Percentiles rank a stretch among this genome's conserved stretches.
Evolutionary conservation across 2,329 filamentous ascomycete genomes (phyloP).

Genomic region (Setomelanomma holmii): DNA sequence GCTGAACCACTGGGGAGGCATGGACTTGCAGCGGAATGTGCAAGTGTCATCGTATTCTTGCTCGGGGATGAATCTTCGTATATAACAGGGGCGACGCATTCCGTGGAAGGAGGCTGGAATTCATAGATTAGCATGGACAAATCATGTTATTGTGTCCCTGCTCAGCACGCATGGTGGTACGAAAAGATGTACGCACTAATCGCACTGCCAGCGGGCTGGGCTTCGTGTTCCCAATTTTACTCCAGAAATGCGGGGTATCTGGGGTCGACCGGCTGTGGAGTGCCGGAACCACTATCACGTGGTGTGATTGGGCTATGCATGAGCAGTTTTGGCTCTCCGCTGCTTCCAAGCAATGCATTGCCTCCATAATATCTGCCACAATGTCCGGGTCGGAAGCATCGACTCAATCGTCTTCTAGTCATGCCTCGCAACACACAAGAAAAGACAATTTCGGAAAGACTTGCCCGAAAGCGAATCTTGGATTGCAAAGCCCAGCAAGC

Average conservation of each 20-base stretch:
- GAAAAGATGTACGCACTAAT: too few relatives aligned
- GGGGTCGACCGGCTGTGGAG: not conserved
- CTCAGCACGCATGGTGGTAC: too few relatives aligned
- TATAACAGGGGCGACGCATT: slow-evolving; percentile 14
- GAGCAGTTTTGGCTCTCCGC: not conserved
- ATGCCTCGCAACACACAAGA: not conserved
- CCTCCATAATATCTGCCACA: not conserved
- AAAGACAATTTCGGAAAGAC: slow-evolving; percentile 13
- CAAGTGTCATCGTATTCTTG: slow-evolving; percentile 17
- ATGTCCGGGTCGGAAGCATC: not conserved
- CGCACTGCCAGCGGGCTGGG: too few relatives aligned
- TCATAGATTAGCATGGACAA: too few relatives aligned
- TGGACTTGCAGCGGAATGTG: slow-evolving; percentile 10
- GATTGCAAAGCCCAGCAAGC: slow-evolving; percentile 34
- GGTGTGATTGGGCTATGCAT: not conserved
- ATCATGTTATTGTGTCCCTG: too few relatives aligned
- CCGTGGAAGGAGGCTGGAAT: slow-evolving; percentile 15
- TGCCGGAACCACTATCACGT: not conserved
- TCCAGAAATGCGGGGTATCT: not conserved
- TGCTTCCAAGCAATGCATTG: not conserved
- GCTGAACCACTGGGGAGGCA: slow-evolving; percentile 8
- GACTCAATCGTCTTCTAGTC: not conserved
- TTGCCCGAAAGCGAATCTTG: slow-evolving; percentile 27
- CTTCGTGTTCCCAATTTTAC: too few relatives aligned
- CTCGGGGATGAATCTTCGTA: slow-evolving; percentile 20